phyloP scores from a whole-genome alignment of 495 filamentous ascomycete genomes.

The Gamarada debralockiae region DNA sequence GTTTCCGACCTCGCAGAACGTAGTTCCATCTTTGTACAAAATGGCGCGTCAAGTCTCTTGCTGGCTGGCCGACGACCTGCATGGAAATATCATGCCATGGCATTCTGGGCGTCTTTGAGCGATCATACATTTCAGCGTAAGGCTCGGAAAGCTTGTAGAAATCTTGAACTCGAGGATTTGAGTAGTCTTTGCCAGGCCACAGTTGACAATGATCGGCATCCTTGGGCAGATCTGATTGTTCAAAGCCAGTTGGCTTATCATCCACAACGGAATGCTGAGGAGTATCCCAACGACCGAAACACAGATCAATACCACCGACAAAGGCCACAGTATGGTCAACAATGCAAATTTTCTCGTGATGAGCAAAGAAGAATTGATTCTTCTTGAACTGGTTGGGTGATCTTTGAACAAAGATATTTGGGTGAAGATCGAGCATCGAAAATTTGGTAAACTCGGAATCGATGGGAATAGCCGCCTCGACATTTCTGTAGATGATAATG shows the following conservation, averaged over 20 bases:
- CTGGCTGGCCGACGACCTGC: slow-evolving; percentile 97
- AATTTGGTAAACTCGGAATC: slow-evolving; percentile 99
- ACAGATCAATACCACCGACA: slow-evolving; percentile 93
- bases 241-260: slow-evolving; percentile 94
- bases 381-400: slow-evolving; percentile 97
- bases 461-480: slow-evolving; percentile 96
- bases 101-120: slow-evolving; percentile 84
- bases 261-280: slow-evolving; percentile 87
- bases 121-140: slow-evolving; percentile 99
- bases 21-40: slow-evolving; percentile 99
- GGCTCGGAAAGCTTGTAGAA: slow-evolving; percentile 93
- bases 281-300: slow-evolving; percentile 96
- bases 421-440: slow-evolving; percentile 91
- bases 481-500: slow-evolving; percentile 97
- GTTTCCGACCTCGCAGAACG: slow-evolving; percentile 87
- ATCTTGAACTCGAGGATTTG: slow-evolving; percentile 90
- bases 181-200: slow-evolving; percentile 98
- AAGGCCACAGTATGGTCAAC: slow-evolving; percentile 97
- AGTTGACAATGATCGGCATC: slow-evolving; percentile 94
- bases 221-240: slow-evolving; percentile 69
- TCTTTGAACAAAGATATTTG: slow-evolving; percentile 92
- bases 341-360: slow-evolving; percentile 95
- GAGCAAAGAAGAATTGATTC: slow-evolving; percentile 99
- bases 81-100: slow-evolving; percentile 99
- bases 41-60: slow-evolving; percentile 88